phyloP scores from a whole-genome alignment of 805 yeast species.

The Hanseniaspora pseudoguilliermondii region DNA sequence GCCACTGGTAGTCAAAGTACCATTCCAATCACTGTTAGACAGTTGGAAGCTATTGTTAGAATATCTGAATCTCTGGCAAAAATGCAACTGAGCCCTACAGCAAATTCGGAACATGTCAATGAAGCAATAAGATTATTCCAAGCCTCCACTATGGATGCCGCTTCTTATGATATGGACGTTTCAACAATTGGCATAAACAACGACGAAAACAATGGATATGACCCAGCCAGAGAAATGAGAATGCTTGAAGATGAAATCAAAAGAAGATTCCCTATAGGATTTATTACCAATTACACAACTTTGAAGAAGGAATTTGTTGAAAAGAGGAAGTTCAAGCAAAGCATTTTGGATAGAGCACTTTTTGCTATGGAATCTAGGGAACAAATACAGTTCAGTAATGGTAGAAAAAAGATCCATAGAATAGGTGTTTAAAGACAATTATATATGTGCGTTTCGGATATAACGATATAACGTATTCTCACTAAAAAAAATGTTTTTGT shows the following conservation, averaged over 20 bases:
- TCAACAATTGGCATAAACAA: conserved; percentile 23
- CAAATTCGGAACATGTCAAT: conserved; percentile 78
- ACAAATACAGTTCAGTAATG: conserved; percentile 76
- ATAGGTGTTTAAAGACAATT: conserved; percentile 41
- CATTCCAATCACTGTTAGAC: conserved; percentile 95
- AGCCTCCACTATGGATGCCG: conserved; percentile 97
- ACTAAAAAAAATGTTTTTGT: not conserved
- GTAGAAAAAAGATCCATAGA: conserved; percentile 68
- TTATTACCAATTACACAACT: conserved; percentile 82
- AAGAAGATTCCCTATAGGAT: conserved; percentile 87
- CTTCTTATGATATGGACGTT: conserved; percentile 28
- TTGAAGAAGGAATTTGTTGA: conserved; percentile 71
- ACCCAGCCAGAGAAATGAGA: conserved; percentile 55
- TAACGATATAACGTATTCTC: not conserved
- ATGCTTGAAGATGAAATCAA: conserved; percentile 73
- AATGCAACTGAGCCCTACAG: conserved; percentile 66
- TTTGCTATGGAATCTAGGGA: conserved; percentile 74
- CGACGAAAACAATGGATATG: conserved; percentile 39
- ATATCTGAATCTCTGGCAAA: conserved; percentile 91
- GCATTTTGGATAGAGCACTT: conserved; percentile 72
- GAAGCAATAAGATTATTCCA: conserved; percentile 90
- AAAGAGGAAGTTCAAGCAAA: conserved; percentile 46
- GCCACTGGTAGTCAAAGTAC: conserved; percentile 80
- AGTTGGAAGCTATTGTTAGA: conserved; percentile 91
- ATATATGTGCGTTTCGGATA: not conserved